Evolutionary conservation across 2,329 filamentous ascomycete species (phyloP).

Genomic region (Ophiostoma fasciatum): DNA sequence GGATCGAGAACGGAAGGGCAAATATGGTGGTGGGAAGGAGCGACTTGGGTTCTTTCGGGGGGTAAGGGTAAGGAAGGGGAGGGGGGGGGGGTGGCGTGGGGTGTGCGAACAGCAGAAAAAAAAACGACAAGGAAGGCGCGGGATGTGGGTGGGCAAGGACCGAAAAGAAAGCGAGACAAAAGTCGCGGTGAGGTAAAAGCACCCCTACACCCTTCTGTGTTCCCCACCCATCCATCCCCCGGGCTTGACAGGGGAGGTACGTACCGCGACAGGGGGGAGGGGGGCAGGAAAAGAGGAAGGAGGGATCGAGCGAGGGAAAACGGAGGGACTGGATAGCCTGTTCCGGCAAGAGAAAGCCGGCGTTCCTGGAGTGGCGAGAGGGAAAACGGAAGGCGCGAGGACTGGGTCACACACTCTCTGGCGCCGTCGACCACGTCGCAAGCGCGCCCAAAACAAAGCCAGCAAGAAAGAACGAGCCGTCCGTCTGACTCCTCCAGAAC

Average conservation of each 20-base stretch:
- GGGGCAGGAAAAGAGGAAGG: not conserved
- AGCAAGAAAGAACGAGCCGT: not conserved
- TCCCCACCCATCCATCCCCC: slow-evolving; percentile 8
- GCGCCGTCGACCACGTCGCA: too few species aligned
- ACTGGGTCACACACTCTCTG: too few species aligned
- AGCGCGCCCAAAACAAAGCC: not conserved
- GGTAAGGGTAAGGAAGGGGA: too few species aligned
- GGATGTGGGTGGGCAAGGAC: slow-evolving; percentile 11
- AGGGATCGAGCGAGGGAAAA: not conserved
- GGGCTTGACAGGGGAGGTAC: slow-evolving; percentile 10
- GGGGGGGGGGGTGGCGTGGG: slow-evolving; percentile 4
- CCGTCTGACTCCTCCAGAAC: slow-evolving; percentile 7
- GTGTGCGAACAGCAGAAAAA: not conserved
- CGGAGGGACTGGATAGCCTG: slow-evolving; percentile 1
- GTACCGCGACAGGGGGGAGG: slow-evolving; percentile 5
- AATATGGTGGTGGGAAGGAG: slow-evolving; percentile 10
- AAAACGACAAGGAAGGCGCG: slow-evolving; percentile 7
- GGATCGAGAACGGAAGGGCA: slow-evolving; percentile 9
- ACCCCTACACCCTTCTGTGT: slow-evolving; percentile 5
- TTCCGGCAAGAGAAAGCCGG: too few species aligned
- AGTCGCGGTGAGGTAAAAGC: slow-evolving; percentile 15
- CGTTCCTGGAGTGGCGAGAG: too few species aligned
- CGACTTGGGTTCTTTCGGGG: slow-evolving; percentile 1
- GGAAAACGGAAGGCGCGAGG: too few species aligned
- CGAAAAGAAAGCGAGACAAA: slow-evolving; percentile 7